Conservation (phyloP, 306 rosid genomes). For the Vachellia pachyceras region DNA sequence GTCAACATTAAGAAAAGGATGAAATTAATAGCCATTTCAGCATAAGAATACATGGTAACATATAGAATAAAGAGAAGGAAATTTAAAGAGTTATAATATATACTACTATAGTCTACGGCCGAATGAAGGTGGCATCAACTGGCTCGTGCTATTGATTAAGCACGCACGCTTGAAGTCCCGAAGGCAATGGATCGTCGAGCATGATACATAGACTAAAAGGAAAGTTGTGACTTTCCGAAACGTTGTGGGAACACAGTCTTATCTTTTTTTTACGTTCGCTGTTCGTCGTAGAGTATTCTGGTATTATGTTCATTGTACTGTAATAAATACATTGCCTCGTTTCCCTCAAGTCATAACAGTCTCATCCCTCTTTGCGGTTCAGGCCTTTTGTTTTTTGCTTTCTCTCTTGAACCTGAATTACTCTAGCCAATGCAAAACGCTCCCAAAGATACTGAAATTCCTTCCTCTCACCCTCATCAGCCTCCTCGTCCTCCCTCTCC, state of each 20-base stretch:
- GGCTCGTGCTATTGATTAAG: not conserved
- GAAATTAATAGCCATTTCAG: not conserved
- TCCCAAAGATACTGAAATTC: not conserved
- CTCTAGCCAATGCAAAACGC: constrained; percentile 11
- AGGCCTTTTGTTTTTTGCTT: not conserved
- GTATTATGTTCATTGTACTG: not conserved
- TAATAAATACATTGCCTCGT: not conserved
- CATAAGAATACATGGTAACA: not conserved
- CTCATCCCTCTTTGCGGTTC: not conserved
- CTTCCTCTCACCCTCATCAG: too few species aligned
- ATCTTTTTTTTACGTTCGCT: not conserved
- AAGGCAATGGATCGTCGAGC: not conserved
- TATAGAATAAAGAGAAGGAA: not conserved
- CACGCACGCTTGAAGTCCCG: not conserved
- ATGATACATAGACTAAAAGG: not conserved
- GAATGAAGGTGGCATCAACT: not conserved
- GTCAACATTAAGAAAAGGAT: too few species aligned
- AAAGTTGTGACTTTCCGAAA: not conserved
- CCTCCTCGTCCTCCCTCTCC: not conserved
- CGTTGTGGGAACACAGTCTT: not conserved
- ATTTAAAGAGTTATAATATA: too few species aligned
- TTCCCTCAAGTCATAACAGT: not conserved
- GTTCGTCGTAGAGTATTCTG: not conserved
- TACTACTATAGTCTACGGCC: not conserved
- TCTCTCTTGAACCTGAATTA: too few species aligned